Base-by-base conservation (phyloP, 2,329 filamentous ascomycete genomes). In the Pseudocercospora musae region DNA sequence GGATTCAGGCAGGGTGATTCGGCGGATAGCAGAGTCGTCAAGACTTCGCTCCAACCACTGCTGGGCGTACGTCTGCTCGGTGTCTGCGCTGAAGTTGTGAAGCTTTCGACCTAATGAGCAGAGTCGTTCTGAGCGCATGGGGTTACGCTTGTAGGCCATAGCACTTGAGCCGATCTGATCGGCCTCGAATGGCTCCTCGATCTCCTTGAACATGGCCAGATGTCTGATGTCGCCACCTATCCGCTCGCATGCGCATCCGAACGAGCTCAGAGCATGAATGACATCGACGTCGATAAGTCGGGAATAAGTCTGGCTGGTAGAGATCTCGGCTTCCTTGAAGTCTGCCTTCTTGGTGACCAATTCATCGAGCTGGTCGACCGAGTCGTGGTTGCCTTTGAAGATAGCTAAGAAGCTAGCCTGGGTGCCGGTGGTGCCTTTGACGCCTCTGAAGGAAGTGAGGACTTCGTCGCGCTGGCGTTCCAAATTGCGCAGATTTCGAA, bases 131-230 rank as follows among this genome's bases (percentile, higher is more conserved):
- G 80, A 85, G 72, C 83, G 76, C 84, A 87, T 76, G 74, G 80
- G 73, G 76, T 82, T 82, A 66, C 86, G 82, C 80, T 89, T 89
- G 80, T 89, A 89, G 2, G 87, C 87, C 83, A 85, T 85, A 7
- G 87, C 87, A 53, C 81, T 84, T 49, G 81, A 85, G 27, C 89
- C 90, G 68, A 93, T 92, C 78, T 96, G 91, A 68, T 87, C 85
- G 70, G 86, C 87, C 78, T 93, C 90, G 70, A 92, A 91, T 0
- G 90, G 91, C 80, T 93, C 90, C 73, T 96, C 92, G 62, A 95
- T 81, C 76, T 96, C 91, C 81, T 96, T 96, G 78, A 87, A 84
- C 71, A 84, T 81, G 5, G 89, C 88, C 53, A 94, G 80, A 72
- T 91, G 88, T 54, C 90, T 83, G 68, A 95, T 89, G 70, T 94